Evolutionary conservation across 202 grass and related monocot genomes (phyloP), one percentile per base, ranked within the genome.

Genomic region (Saccharum hybrid): DNA sequence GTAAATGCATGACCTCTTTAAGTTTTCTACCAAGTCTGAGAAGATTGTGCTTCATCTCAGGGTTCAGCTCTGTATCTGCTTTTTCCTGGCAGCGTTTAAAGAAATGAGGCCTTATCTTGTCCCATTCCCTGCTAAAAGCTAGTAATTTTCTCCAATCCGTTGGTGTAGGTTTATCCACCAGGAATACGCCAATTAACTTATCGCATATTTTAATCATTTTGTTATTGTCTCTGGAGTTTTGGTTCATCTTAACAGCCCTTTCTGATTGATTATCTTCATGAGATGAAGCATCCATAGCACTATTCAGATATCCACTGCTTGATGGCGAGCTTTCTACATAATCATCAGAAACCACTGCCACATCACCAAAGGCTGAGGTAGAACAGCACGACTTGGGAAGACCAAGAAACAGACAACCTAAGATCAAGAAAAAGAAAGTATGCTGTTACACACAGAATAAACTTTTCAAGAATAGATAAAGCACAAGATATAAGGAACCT

Each of bases 101-200:
- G 43, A 98, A 98, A 75, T 98, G 84, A 18, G 89, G 91, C 65
- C 91, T 84, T 56, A 90, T 92, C 67, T 88, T 93, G 71, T 85
- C 88, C 96, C 96, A 96, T 77, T 89, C 82, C 66, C 83, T 90
- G 80, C 96, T 98, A 72, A 94, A 98, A 28, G 96, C 93, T 22
- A 98, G 60, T 54, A 98, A 83, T 22, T 90, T 98, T 86, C 89
- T 98, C 96, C 96, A 98, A 75, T 96, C 91, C 3, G 81, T 86
- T 22, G 87, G 83, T 12, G 86, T 94, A 39, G 96, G 87, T 64
- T 96, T 98, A 59, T 96, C 96, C 7, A 96, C 96, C 78, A 98
- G 86, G 71, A 98, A 98, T 13, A 98, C 85, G 8, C 90, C 89
- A 57, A 98, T 95, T 83, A 95, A 81, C 65, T 94, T 98, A 78